Evolutionary conservation across 352 stramenopile species (phyloP).

Genomic region (Aphanomyces cochlioides): DNA sequence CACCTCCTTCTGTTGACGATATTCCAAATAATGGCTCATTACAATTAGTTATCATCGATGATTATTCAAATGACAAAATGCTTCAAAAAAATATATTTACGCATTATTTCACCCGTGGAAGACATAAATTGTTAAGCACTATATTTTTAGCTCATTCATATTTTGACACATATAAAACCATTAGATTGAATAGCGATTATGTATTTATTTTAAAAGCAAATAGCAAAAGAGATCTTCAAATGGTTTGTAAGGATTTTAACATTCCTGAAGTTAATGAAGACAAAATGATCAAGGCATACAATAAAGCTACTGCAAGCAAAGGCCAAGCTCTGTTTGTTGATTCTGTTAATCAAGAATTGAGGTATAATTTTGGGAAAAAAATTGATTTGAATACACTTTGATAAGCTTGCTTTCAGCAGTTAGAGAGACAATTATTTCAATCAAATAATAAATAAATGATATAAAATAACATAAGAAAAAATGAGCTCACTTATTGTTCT

Average conservation of each 20-base stretch:
- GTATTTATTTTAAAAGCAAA: slow-evolving; percentile 37
- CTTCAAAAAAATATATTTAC: slow-evolving; percentile 38
- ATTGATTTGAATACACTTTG: neutral
- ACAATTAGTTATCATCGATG: slow-evolving; percentile 38
- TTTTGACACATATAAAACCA: slow-evolving; percentile 41
- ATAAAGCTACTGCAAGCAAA: slow-evolving; percentile 35
- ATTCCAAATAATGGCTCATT: slow-evolving; percentile 32
- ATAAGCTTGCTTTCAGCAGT: no score
- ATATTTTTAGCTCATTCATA: slow-evolving; percentile 37
- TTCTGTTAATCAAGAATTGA: slow-evolving; percentile 21
- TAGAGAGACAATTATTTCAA: no score
- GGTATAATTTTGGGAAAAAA: slow-evolving; percentile 17
- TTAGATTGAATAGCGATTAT: slow-evolving; percentile 38
- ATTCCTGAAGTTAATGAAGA: slow-evolving; percentile 30
- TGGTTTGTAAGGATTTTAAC: slow-evolving; percentile 37
- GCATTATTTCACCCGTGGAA: slow-evolving; percentile 37
- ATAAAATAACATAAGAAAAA: no score
- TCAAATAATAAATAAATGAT: no score
- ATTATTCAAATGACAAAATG: slow-evolving; percentile 36
- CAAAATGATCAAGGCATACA: slow-evolving; percentile 33
- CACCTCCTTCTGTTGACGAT: slow-evolving; percentile 31
- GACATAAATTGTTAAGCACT: slow-evolving; percentile 33
- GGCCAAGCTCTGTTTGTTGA: slow-evolving; percentile 33
- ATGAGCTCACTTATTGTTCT: slow-evolving; percentile 7
- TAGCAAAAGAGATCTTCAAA: slow-evolving; percentile 37